These are phyloP conservation scores for Funneliformis mosseae DNA, from an alignment of 192 early-diverging fungal species.

Conservation along the genomic window DNA sequence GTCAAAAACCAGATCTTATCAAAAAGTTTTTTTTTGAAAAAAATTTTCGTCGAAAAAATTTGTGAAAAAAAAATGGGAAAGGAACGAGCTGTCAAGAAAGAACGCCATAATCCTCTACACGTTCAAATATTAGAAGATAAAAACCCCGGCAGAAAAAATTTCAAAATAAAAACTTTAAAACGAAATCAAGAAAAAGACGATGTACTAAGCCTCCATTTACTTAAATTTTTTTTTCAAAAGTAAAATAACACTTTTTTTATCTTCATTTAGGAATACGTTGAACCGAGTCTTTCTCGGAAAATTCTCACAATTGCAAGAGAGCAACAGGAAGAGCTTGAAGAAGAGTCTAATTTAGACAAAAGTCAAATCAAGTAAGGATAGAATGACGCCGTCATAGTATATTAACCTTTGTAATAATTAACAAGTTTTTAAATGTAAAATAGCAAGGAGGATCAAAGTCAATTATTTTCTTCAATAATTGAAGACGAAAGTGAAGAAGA, in stretches of 20 bases:
- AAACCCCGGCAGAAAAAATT: conserved; percentile 48
- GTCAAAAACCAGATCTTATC: not conserved
- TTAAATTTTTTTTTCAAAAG: conserved; percentile 8
- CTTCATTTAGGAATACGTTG: conserved; percentile 66
- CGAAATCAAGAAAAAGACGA: conserved; percentile 62
- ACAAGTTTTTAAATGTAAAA: not conserved
- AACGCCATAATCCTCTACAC: conserved; percentile 86
- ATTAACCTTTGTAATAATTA: conserved; percentile 36
- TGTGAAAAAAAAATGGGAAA: conserved; percentile 49
- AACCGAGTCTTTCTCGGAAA: conserved; percentile 86
- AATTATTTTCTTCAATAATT: conserved; percentile 45
- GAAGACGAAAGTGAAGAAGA: conserved; percentile 61
- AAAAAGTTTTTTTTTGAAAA: not conserved
- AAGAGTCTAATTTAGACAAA: conserved; percentile 35
- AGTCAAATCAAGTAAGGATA: not conserved
- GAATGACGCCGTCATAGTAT: not conserved
- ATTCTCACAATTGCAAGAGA: conserved; percentile 85
- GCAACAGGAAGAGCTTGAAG: conserved; percentile 89
- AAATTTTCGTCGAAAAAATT: too few relatives aligned
- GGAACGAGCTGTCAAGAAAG: conserved; percentile 45
- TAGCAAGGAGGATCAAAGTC: conserved; percentile 24
- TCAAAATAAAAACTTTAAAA: conserved; percentile 58
- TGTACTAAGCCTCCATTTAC: conserved; percentile 36
- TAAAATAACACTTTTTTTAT: not conserved
- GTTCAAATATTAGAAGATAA: conserved; percentile 69